phyloP scores from a whole-genome alignment of 176 grass and related monocot species.

The Musa itinerans region DNA sequence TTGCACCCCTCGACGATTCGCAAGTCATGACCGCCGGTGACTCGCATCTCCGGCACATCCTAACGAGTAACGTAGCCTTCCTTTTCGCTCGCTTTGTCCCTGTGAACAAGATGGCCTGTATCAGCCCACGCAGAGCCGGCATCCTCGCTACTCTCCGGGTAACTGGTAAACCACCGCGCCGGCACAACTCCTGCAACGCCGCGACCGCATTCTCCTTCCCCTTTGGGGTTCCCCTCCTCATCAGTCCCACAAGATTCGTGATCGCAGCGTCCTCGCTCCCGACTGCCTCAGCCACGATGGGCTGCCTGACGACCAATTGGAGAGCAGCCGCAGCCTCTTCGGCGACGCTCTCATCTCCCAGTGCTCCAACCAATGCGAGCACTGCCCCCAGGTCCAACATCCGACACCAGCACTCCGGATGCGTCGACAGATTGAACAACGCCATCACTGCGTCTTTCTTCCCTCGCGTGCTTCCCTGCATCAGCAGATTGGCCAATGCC shows the following conservation, averaged over 20 bases:
- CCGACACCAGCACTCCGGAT: slow-evolving; percentile 59
- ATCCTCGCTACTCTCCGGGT: slow-evolving; percentile 44
- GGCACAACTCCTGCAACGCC: slow-evolving; percentile 75
- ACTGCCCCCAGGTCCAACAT: slow-evolving; percentile 61
- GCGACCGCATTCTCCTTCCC: slow-evolving; percentile 85
- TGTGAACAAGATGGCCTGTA: slow-evolving; percentile 48
- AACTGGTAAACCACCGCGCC: slow-evolving; percentile 40
- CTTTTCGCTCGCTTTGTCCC: slow-evolving; percentile 80
- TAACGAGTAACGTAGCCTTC: slow-evolving; percentile 57
- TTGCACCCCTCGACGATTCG: slow-evolving; percentile 12
- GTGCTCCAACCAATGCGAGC: slow-evolving; percentile 42
- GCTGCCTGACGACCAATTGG: slow-evolving; percentile 57
- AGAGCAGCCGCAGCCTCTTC: slow-evolving; percentile 86
- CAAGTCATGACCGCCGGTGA: slow-evolving; percentile 31
- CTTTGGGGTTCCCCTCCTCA: slow-evolving; percentile 73
- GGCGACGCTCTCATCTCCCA: slow-evolving; percentile 52
- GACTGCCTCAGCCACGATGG: slow-evolving; percentile 44
- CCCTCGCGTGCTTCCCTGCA: slow-evolving; percentile 56
- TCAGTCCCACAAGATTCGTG: slow-evolving; percentile 49
- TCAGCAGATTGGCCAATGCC: slow-evolving; percentile 58
- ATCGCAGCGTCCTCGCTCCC: slow-evolving; percentile 49
- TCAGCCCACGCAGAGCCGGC: slow-evolving; percentile 45
- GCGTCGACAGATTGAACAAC: slow-evolving; percentile 82
- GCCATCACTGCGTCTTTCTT: slow-evolving; percentile 92
- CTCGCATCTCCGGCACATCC: slow-evolving; percentile 60